These are phyloP conservation scores for Rhizopogon vulgaris DNA, from an alignment of 768 basidiomycete species.

Conservation along the genomic window DNA sequence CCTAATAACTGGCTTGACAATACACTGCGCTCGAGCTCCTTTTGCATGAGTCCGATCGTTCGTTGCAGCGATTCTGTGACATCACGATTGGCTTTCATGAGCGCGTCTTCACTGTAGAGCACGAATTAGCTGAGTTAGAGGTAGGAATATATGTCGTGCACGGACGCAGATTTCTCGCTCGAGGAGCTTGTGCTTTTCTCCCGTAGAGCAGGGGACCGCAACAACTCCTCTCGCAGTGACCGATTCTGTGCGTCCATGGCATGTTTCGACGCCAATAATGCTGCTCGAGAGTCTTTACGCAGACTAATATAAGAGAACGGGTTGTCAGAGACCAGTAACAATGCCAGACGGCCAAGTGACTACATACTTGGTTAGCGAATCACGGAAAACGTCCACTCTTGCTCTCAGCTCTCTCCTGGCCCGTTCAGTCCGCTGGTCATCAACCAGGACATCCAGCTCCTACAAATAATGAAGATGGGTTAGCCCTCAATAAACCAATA, in stretches of 20 bases:
- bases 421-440: constrained; percentile 60
- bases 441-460: constrained; percentile 65
- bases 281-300: constrained; percentile 57
- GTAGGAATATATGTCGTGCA: constrained; percentile 9
- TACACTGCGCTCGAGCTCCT: constrained; percentile 86
- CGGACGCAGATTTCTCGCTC: constrained; percentile 61
- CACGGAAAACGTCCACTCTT: constrained; percentile 44
- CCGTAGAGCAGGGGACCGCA: constrained; percentile 43
- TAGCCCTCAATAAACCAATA: background rate
- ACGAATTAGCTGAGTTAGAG: background rate
- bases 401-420: constrained; percentile 41
- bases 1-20: constrained; percentile 83
- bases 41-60: constrained; percentile 83
- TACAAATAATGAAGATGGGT: constrained; percentile 19
- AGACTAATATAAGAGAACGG: constrained; percentile 33
- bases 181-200: constrained; percentile 34
- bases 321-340: background rate
- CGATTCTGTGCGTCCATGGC: constrained; percentile 55
- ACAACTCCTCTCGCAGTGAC: constrained; percentile 65
- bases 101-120: constrained; percentile 61
- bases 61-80: constrained; percentile 86
- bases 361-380: constrained; percentile 47
- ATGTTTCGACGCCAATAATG: constrained; percentile 68
- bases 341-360: constrained; percentile 1
- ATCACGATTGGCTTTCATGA: constrained; percentile 85